Conservation (phyloP, 768 basidiomycete genomes). For the Podaxis carcinomalis region DNA sequence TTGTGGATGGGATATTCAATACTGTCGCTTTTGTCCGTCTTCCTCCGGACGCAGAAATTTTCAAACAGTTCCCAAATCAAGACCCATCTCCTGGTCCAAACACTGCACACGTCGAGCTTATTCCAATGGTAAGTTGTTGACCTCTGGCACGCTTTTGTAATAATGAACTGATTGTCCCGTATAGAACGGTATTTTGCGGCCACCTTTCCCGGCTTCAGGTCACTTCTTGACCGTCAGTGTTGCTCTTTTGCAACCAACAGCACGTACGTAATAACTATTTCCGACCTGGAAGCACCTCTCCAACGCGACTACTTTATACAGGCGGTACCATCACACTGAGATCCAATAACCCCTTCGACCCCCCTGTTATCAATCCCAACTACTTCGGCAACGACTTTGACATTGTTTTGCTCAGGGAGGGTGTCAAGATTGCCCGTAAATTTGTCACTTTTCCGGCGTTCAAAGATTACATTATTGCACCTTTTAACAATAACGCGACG, state of each 20-base stretch:
- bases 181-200: slow-evolving; percentile 11
- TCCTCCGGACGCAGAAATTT: slow-evolving; percentile 23
- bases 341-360: slow-evolving; percentile 37
- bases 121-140: slow-evolving; percentile 22
- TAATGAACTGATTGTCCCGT: background rate
- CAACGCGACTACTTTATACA: slow-evolving; percentile 3
- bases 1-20: slow-evolving; percentile 19
- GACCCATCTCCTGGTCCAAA: slow-evolving; percentile 34
- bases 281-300: background rate
- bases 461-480: slow-evolving; percentile 20
- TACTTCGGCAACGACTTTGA: slow-evolving; percentile 31
- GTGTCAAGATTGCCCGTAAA: slow-evolving; percentile 13
- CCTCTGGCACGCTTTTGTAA: background rate
- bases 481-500: slow-evolving; percentile 15
- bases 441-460: slow-evolving; percentile 22
- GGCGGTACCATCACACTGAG: slow-evolving; percentile 29
- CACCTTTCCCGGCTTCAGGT: slow-evolving; percentile 21
- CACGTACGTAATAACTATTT: slow-evolving; percentile 22
- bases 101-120: slow-evolving; percentile 30
- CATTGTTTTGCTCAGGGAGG: slow-evolving; percentile 20
- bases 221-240: slow-evolving; percentile 25
- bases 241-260: slow-evolving; percentile 28
- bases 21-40: slow-evolving; percentile 25
- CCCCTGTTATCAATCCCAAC: slow-evolving; percentile 43
- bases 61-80: slow-evolving; percentile 16